phyloP scores from a whole-genome alignment of 2,329 filamentous ascomycete genomes.

The Lasiodiplodia hormozganensis region DNA sequence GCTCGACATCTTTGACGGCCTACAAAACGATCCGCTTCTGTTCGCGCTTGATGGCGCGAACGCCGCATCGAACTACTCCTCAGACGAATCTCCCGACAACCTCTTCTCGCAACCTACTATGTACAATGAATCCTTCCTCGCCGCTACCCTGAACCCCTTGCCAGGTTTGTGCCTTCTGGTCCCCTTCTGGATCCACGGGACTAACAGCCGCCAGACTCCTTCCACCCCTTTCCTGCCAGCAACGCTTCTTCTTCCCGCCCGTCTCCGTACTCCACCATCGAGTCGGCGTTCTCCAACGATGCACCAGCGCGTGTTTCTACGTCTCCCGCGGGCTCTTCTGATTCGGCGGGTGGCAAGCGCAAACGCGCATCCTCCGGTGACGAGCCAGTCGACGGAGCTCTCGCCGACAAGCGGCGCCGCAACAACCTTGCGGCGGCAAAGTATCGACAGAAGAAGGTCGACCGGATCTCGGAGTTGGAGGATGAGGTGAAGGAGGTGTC shows the following conservation, averaged over 20 bases:
- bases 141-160: constrained; percentile 5
- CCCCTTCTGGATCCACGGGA: not conserved
- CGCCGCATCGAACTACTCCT: not conserved
- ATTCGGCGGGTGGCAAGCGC: not conserved
- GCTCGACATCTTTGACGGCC: not conserved
- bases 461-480: constrained; percentile 70
- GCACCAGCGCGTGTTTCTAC: not conserved
- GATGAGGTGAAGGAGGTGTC: constrained; percentile 64
- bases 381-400: not conserved
- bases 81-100: not conserved
- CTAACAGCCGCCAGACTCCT: not conserved
- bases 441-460: constrained; percentile 73
- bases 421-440: constrained; percentile 76
- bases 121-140: constrained; percentile 17
- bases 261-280: not conserved
- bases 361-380: constrained; percentile 5
- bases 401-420: constrained; percentile 62
- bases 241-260: constrained; percentile 2
- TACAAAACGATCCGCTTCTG: not conserved
- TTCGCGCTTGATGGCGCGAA: constrained; percentile 10
- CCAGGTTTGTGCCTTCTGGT: not conserved
- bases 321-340: not conserved
- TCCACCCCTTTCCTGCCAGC: not conserved
- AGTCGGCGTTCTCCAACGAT: not conserved
- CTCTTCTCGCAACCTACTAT: not conserved